These are phyloP conservation scores for Tolypocladium paradoxum DNA, from an alignment of 2,329 filamentous ascomycete species.

Conservation along the genomic window DNA sequence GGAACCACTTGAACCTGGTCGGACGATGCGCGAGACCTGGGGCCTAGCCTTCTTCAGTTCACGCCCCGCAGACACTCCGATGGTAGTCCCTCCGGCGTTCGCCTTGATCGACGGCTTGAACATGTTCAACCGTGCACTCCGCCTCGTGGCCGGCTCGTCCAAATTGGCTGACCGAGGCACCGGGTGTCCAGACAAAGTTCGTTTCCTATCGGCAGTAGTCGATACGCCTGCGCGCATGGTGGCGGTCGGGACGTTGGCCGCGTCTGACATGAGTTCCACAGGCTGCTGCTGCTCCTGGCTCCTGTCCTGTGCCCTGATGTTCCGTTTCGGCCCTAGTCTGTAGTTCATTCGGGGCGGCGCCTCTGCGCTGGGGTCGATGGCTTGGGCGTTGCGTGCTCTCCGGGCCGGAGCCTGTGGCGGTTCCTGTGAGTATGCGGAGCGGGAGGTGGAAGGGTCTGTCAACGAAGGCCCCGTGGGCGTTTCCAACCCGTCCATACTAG, in stretches of 20 bases:
- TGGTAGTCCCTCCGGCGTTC: slow-evolving; percentile 43
- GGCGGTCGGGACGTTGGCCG: slow-evolving; percentile 24
- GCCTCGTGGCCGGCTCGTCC: slow-evolving; percentile 51
- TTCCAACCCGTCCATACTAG: slow-evolving; percentile 47
- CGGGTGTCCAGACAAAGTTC: slow-evolving; percentile 81
- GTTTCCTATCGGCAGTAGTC: slow-evolving; percentile 60
- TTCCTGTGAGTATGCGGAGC: slow-evolving; percentile 23
- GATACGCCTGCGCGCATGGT: slow-evolving; percentile 23
- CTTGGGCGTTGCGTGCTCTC: slow-evolving; percentile 43
- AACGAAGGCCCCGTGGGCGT: slow-evolving; percentile 37
- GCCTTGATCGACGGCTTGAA: slow-evolving; percentile 61
- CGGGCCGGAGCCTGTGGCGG: slow-evolving; percentile 41
- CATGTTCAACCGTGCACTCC: slow-evolving; percentile 60
- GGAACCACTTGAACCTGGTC: slow-evolving; percentile 53
- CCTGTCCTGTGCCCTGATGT: slow-evolving; percentile 23
- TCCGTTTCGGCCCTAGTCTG: slow-evolving; percentile 34
- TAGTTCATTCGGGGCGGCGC: slow-evolving; percentile 56
- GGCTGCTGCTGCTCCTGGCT: slow-evolving; percentile 14
- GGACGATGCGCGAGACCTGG: slow-evolving; percentile 54
- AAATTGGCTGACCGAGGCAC: slow-evolving; percentile 39
- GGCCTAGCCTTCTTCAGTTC: slow-evolving; percentile 80
- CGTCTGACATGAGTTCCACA: slow-evolving; percentile 31
- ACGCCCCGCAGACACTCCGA: slow-evolving; percentile 48
- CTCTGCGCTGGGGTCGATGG: slow-evolving; percentile 41
- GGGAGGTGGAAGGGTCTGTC: slow-evolving; percentile 12